Evolutionary conservation across 306 rosid genomes (phyloP), one percentile per base, ranked within the genome.

Genomic region (Fagus sylvatica): DNA sequence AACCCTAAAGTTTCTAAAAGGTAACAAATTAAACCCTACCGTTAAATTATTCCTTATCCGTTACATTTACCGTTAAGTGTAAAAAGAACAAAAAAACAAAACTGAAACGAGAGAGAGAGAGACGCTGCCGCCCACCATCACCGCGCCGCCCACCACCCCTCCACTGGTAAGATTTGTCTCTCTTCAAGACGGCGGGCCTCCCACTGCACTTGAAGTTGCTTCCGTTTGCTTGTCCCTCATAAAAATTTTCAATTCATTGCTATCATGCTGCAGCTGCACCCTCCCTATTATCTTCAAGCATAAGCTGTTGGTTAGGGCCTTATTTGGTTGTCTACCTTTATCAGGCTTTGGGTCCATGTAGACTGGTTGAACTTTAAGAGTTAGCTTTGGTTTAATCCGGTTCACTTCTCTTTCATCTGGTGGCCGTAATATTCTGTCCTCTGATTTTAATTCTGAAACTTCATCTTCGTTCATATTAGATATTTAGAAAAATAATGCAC

Each of bases 201-300:
- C 28, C 28, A 22, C 28, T 22, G 28, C 89, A 74, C 84, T 84
- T 75, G 81, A 82, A 75, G 80, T 82, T 64, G 80, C 54, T 79
- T 83, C 87, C 64, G 75, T 33, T 72, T 85, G 80, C 75, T 59
- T 81, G 69, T 87, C 87, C 79, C 48, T 71, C 85, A 46, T 69
- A 40, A 81, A 53, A 48, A 78, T 16, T 75, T 86, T 88, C 70
- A 81, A 61, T 79, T 89, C 93, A 68, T 74, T 87, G 74, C 80
- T 77, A 22, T 90, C 97, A 82, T 89, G 28, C 28, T 22, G 28
- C 28, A 22, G 97, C 88, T 90, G 98, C 82, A 94, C 95, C 82
- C 95, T 92, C 72, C 98, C 98, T 30, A 93, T 90, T 71, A 88
- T 88, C 91, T 92, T 93, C 82, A 92, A 85, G 85, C 93, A 89